These are phyloP conservation scores for Fusarium graminum DNA, from an alignment of 2,329 filamentous ascomycete genomes.

Conservation along the genomic window DNA sequence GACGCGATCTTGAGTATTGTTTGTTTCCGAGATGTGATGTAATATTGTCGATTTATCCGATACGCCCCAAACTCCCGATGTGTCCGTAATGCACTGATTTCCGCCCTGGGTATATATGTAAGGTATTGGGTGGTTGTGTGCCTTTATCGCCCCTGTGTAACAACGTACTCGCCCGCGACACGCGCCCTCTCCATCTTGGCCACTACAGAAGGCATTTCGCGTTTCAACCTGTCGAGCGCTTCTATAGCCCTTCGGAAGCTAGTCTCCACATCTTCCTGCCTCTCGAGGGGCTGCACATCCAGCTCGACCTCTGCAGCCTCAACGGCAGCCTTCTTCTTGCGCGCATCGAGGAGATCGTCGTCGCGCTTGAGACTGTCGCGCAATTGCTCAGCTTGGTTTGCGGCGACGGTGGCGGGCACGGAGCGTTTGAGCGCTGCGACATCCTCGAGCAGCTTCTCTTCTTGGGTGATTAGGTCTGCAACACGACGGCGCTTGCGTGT, in stretches of 20 bases:
- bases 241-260: conserved; percentile 63
- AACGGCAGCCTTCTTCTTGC: conserved; percentile 35
- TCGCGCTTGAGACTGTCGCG: conserved; percentile 60
- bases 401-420: conserved; percentile 62
- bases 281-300: conserved; percentile 56
- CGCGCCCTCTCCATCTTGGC: conserved; percentile 75
- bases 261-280: conserved; percentile 60
- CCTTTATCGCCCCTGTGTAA: conserved; percentile 52
- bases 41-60: conserved; percentile 20
- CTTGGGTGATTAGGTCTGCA: conserved; percentile 70
- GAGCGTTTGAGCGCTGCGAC: conserved; percentile 71
- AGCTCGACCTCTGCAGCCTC: conserved; percentile 46
- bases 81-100: conserved; percentile 15
- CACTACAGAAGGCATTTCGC: conserved; percentile 71
- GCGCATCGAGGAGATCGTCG: conserved; percentile 58
- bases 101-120: conserved; percentile 38
- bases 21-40: conserved; percentile 2
- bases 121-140: conserved; percentile 7
- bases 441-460: conserved; percentile 73
- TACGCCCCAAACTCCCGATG: conserved; percentile 34
- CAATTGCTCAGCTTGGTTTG: conserved; percentile 58
- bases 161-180: conserved; percentile 70
- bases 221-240: conserved; percentile 66
- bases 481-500: conserved; percentile 69
- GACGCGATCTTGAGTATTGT: conserved; percentile 24